phyloP scores from a whole-genome alignment of 23 red algal species.

The Gracilaria caudata region DNA sequence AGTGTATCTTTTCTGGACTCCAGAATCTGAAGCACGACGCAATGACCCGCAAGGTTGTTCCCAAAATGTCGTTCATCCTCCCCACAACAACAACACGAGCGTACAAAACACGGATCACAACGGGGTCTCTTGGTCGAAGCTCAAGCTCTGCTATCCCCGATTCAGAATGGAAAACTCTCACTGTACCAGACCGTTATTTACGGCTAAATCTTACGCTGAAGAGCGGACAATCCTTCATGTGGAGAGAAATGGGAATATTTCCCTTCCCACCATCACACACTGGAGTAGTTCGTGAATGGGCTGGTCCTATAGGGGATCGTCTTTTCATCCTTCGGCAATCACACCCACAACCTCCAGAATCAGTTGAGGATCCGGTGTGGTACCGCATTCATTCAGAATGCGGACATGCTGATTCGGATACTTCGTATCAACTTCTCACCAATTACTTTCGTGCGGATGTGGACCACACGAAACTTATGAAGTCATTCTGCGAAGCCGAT shows the following conservation, averaged over 20 bases:
- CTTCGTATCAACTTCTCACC: constrained; percentile 6
- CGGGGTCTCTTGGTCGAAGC: not conserved
- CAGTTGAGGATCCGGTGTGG: constrained; percentile 40
- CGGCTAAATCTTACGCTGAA: constrained; percentile 57
- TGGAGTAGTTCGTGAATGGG: constrained; percentile 30
- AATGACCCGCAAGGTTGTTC: constrained; percentile 1
- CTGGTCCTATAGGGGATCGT: constrained; percentile 17
- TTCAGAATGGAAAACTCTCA: constrained; percentile 32
- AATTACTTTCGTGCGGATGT: constrained; percentile 73
- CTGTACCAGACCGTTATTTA: constrained; percentile 49
- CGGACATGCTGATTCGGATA: not conserved
- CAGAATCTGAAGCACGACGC: not conserved
- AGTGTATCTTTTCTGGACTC: not conserved
- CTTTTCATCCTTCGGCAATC: constrained; percentile 21
- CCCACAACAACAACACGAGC: not conserved
- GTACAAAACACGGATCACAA: not conserved
- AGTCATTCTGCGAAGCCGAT: constrained; percentile 59
- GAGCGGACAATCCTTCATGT: constrained; percentile 80
- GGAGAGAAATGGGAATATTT: constrained; percentile 32
- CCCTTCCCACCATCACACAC: constrained; percentile 22
- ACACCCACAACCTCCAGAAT: not conserved
- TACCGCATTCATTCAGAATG: constrained; percentile 39
- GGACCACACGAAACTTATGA: constrained; percentile 28
- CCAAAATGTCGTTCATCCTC: not conserved
- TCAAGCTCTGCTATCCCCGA: not conserved